Conservation (phyloP, 352 stramenopile genomes). For the Phytopythium ostracodes region DNA sequence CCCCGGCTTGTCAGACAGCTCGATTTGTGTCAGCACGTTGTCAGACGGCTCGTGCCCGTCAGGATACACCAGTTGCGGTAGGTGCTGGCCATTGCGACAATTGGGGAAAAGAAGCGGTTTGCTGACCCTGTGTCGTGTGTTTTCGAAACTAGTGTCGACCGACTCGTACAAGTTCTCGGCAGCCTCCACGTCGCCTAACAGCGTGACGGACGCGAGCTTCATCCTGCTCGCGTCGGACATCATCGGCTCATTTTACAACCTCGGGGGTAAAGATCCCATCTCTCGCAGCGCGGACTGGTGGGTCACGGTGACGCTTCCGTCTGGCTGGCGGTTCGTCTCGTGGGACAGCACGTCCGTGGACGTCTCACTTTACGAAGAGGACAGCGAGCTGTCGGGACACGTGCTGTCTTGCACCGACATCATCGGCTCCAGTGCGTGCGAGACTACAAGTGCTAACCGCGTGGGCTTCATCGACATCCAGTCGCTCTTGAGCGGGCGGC, state of each 20-base stretch:
- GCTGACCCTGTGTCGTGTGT: not conserved
- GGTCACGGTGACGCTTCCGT: constrained; percentile 61
- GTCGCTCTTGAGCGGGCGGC: constrained; percentile 47
- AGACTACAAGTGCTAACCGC: constrained; percentile 24
- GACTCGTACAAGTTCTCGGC: constrained; percentile 71
- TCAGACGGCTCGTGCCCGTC: constrained; percentile 46
- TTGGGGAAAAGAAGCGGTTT: no score
- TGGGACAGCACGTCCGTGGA: constrained; percentile 54
- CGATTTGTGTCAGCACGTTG: constrained; percentile 43
- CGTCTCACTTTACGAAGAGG: constrained; percentile 36
- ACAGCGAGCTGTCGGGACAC: constrained; percentile 16
- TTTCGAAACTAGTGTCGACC: constrained; percentile 35
- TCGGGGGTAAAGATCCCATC: constrained; percentile 51
- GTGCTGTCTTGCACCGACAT: constrained; percentile 50
- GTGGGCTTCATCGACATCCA: constrained; percentile 68
- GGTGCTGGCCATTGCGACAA: not conserved
- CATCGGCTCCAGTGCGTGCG: constrained; percentile 42
- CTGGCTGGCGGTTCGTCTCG: constrained; percentile 62
- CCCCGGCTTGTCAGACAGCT: constrained; percentile 30
- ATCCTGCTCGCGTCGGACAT: constrained; percentile 73
- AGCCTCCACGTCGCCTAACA: constrained; percentile 51
- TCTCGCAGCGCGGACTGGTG: constrained; percentile 53
- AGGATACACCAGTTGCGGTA: constrained; percentile 57
- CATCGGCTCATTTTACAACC: constrained; percentile 63
- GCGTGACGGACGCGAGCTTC: constrained; percentile 59